Evolutionary conservation across 2,329 filamentous ascomycete species (phyloP), one percentile per base, ranked within the genome.

Genomic region (Microsporum ferrugineum): DNA sequence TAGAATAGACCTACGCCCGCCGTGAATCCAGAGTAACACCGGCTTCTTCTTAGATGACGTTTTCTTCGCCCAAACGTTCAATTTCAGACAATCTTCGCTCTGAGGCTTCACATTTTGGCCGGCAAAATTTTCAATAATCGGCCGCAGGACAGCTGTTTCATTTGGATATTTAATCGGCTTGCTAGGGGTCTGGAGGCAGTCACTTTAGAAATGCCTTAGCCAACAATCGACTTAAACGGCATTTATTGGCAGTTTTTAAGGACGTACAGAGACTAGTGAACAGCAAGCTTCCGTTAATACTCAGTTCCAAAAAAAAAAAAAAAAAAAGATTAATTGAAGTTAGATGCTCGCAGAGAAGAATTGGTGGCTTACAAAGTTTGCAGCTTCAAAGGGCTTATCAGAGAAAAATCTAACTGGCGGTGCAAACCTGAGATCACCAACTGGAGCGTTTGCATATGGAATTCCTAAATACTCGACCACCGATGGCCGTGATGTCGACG

Each of bases 381-480:
- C 57, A 8, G 57, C 36, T 10, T 60, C 53, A 49, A 60, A 57
- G 33, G 43, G 47, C n/a, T 39, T 17, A 43, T 57, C 57, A 45
- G 53, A 53, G 10, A 29, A 47, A 34, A 34, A 58, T 31, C 47
- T 57, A 14, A 56, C 6, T 2, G 61, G 63, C 2, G 61, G 41
- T 27, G 63, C 63, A 43, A 64, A 63, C 8, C 63, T 61, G 17
- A 63, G 59, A n/a, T 60, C 38, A 5, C 55, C 57, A 41, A 63
- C 61, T 2, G 63, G 64, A 34, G 63, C 31, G 41, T 63, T 33
- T 33, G 55, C 64, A 29, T 63, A 65, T 7, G 58, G 61, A 31
- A 65, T 63, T 27, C 61, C 63, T 23, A 66, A 53, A 53, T 65
- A 66, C 51, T 64, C 63, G 5, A 27, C 36, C 3, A 67, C 64